Base-by-base conservation (phyloP, 306 rosid genomes). In the Abrus precatorius region DNA sequence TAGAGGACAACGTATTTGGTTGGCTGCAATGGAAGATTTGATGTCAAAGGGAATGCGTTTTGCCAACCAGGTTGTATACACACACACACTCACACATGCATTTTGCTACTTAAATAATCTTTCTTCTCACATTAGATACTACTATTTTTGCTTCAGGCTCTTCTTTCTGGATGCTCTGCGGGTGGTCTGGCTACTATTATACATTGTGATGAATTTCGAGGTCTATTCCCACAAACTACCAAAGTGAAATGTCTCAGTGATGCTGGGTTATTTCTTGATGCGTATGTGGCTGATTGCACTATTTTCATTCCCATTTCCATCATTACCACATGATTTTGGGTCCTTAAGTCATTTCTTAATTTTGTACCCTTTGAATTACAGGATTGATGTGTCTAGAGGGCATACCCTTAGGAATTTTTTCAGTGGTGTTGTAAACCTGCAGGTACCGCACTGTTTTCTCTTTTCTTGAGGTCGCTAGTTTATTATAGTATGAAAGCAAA, bases 101-200 rank as follows among this genome's bases (percentile, higher is more conserved):
- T 20, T 20, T 33, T 67, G 74, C 67, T 50, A 14, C 59, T 69
- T 61, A 47, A 57, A 30, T 32, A 38, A 53, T 63, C 34, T 55
- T 69, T 76, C 34, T 82, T 75, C 79, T 50, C 79, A 66, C 45
- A 45, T 44, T 72, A 27, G 12, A 7, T 69, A 13, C 52, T 7
- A 63, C 48, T 6, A n/a, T 59, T 65, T 55, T 36, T 78, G 44
- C 68, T 89, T 74, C 91, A 95, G 98, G 91, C 99, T 73, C 95
- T 95, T 85, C 93, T 95, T 78, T 93, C 99, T 30, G 99, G 99
- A 56, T 95, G 99, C 91, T 95, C 99, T 1, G 98, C 99, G 2
- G 98, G 97, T 2, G 98, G 97, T 79, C 62, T 93, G 62, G 97
- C 97, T 81, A 77, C 98, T 68, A 88, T 92, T 80, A 53, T 95